Conservation (phyloP, 106 monocot species). For the Acanthochlamys bracteata region DNA sequence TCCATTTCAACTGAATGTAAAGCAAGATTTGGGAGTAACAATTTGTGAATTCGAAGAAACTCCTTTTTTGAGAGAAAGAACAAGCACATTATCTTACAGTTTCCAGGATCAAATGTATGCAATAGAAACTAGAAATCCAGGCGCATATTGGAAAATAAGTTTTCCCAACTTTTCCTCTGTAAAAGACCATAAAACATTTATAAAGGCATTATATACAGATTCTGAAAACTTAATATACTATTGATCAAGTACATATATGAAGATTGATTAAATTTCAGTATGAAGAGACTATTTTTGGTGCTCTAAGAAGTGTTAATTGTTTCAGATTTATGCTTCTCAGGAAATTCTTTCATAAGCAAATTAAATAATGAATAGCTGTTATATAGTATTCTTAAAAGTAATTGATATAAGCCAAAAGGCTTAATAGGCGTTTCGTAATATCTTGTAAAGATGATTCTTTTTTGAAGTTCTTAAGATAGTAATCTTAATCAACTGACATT, state of each 20-base stretch:
- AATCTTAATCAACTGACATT: no score
- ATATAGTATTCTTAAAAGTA: no score
- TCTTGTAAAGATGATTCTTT: no score
- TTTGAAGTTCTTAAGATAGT: no score
- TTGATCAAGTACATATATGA: not conserved
- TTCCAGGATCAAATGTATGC: constrained; percentile 98
- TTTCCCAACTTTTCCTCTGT: constrained; percentile 83
- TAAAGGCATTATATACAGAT: not conserved
- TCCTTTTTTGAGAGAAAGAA: not conserved
- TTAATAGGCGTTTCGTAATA: no score
- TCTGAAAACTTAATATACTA: not conserved
- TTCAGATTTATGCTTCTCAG: no score
- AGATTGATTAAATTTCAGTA: not conserved
- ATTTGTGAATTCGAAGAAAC: not conserved
- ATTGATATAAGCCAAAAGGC: no score
- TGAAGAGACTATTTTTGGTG: no score
- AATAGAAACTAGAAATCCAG: constrained; percentile 91
- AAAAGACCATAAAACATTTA: constrained; percentile 5
- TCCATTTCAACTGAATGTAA: constrained; percentile 82
- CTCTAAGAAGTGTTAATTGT: no score
- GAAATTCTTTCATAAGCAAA: no score
- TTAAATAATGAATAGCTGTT: no score
- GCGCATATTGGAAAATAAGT: constrained; percentile 78
- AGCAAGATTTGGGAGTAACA: not conserved
- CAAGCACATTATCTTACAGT: constrained; percentile 40